phyloP scores from a whole-genome alignment of 148 eudicot species.

The Camellia sinensis region DNA sequence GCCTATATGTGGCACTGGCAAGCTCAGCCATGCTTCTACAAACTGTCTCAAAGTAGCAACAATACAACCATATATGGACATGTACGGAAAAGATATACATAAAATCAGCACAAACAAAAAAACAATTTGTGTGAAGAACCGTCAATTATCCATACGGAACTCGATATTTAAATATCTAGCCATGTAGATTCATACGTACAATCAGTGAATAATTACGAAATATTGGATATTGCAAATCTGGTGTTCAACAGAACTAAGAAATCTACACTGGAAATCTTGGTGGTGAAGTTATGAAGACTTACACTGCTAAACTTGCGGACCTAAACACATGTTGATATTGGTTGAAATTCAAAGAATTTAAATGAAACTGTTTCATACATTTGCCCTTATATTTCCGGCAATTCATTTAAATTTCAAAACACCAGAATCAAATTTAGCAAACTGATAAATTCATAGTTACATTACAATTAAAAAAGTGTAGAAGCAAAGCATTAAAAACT shows the following conservation, averaged over 20 bases:
- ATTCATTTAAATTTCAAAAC: not conserved
- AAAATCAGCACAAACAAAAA: not conserved
- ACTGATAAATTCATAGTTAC: not conserved
- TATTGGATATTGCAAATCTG: not conserved
- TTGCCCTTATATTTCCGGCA: not conserved
- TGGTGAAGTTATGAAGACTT: not conserved
- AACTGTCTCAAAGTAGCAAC: not conserved
- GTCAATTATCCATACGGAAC: not conserved
- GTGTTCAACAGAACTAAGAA: not conserved
- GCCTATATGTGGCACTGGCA: not conserved
- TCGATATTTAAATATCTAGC: not conserved
- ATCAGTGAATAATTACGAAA: not conserved
- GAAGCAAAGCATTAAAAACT: not conserved
- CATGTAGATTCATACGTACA: not conserved
- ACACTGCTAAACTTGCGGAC: slow-evolving; percentile 5
- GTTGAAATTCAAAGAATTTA: not conserved
- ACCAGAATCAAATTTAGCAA: not conserved
- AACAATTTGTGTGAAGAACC: not conserved
- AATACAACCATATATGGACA: not conserved
- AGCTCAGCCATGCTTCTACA: not conserved
- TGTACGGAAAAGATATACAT: not conserved
- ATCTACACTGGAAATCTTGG: not conserved
- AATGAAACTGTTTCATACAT: not conserved
- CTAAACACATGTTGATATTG: not conserved
- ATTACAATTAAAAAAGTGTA: not conserved